Evolutionary conservation across 2,329 filamentous ascomycete species (phyloP).

Genomic region (Neonectria ditissima): DNA sequence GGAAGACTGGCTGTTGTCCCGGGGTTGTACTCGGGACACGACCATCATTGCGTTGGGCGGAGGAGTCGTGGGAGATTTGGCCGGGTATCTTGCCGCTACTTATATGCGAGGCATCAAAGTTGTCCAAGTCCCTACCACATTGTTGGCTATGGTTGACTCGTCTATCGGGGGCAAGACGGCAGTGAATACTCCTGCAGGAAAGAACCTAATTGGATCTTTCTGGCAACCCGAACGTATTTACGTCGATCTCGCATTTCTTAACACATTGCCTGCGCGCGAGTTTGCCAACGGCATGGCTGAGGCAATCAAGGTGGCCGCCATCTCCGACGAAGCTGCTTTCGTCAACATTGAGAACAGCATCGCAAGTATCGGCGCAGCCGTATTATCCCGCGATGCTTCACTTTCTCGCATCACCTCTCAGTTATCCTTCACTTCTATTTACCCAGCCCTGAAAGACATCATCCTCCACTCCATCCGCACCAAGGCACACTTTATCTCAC

Average conservation of each 20-base stretch:
- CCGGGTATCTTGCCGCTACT: conserved; percentile 95
- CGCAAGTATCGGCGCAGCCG: conserved; percentile 50
- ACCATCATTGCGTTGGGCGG: conserved; percentile 95
- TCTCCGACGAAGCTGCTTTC: conserved; percentile 81
- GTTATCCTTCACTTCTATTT: too few relatives aligned
- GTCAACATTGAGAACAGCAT: too few relatives aligned
- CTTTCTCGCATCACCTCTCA: too few relatives aligned
- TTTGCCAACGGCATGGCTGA: conserved; percentile 99
- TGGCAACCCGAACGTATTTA: conserved; percentile 97
- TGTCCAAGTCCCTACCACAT: conserved; percentile 94
- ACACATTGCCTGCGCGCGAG: conserved; percentile 89
- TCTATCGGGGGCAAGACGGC: conserved; percentile 98
- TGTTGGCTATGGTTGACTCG: conserved; percentile 97
- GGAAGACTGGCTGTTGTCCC: conserved; percentile 95
- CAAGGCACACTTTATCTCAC: conserved; percentile 94
- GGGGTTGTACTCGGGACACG: conserved; percentile 94
- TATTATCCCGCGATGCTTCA: conserved; percentile 74
- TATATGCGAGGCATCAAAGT: conserved; percentile 98
- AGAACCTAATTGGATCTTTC: conserved; percentile 95
- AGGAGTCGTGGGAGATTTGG: conserved; percentile 97
- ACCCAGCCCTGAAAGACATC: too few relatives aligned
- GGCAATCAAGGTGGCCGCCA: conserved; percentile 96
- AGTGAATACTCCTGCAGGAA: conserved; percentile 94
- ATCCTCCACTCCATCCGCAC: conserved; percentile 70
- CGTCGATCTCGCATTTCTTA: conserved; percentile 91